Evolutionary conservation across 176 grass and related monocot genomes (phyloP).

Genomic region (Oryza officinalis): DNA sequence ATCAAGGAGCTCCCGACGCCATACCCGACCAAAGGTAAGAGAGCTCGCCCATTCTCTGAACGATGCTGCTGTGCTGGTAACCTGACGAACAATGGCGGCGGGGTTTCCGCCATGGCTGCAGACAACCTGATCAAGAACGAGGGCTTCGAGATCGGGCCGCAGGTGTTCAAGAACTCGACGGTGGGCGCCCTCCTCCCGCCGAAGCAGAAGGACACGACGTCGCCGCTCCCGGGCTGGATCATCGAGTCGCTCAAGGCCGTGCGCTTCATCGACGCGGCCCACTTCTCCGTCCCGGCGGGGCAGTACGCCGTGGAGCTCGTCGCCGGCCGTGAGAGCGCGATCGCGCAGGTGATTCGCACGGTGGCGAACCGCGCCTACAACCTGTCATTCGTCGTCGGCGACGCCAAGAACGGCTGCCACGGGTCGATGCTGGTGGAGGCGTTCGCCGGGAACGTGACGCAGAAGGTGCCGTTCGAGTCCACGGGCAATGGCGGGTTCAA

Average conservation of each 20-base stretch:
- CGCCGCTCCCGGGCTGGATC: slow-evolving; percentile 92
- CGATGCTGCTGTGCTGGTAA: not conserved
- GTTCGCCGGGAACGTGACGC: slow-evolving; percentile 80
- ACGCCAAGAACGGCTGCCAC: slow-evolving; percentile 87
- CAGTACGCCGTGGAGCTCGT: slow-evolving; percentile 92
- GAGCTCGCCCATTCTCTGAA: not conserved
- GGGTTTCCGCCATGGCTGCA: not conserved
- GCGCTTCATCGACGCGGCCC: slow-evolving; percentile 77
- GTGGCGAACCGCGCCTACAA: slow-evolving; percentile 64
- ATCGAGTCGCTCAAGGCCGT: slow-evolving; percentile 98
- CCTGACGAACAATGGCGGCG: too few species aligned
- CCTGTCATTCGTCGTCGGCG: slow-evolving; percentile 78
- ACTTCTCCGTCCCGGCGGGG: slow-evolving; percentile 75
- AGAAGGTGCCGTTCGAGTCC: slow-evolving; percentile 79
- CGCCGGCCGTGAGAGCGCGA: slow-evolving; percentile 87
- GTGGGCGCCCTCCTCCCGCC: slow-evolving; percentile 68
- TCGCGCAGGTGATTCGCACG: slow-evolving; percentile 95
- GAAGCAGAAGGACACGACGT: slow-evolving; percentile 77
- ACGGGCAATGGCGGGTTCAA: slow-evolving; percentile 52
- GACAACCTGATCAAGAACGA: slow-evolving; percentile 92
- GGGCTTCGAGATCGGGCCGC: slow-evolving; percentile 75
- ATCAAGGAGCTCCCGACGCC: slow-evolving; percentile 89
- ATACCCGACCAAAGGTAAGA: slow-evolving; percentile 63
- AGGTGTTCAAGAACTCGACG: slow-evolving; percentile 82
- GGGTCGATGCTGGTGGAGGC: slow-evolving; percentile 91